Evolutionary conservation across 2,329 filamentous ascomycete genomes (phyloP).

Genomic region (Ophiobolus disseminans): DNA sequence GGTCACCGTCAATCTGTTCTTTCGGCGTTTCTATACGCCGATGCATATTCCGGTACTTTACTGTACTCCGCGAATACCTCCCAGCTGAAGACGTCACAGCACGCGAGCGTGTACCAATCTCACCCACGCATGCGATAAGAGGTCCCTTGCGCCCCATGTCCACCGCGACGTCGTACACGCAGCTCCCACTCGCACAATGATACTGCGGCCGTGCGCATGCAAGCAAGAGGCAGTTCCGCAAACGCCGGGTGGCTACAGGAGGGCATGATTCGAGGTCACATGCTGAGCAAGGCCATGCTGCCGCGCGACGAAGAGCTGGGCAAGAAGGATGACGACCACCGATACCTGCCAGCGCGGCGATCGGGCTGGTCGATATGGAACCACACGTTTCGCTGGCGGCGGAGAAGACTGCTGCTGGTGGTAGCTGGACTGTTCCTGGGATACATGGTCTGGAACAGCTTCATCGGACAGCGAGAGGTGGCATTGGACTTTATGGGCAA

Average conservation of each 20-base stretch:
- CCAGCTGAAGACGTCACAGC: no score
- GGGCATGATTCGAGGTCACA: slow-evolving; percentile 33
- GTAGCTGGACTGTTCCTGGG: slow-evolving; percentile 56
- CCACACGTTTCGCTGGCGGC: slow-evolving; percentile 51
- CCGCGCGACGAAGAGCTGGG: slow-evolving; percentile 67
- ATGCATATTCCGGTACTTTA: neutral
- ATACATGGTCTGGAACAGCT: slow-evolving; percentile 66
- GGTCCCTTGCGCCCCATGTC: slow-evolving; percentile 29
- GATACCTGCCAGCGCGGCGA: slow-evolving; percentile 48
- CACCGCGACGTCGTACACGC: slow-evolving; percentile 5
- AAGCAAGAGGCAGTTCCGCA: slow-evolving; percentile 24
- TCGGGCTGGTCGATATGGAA: slow-evolving; percentile 30
- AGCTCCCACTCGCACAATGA: slow-evolving; percentile 29
- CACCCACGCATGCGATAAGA: slow-evolving; percentile 15
- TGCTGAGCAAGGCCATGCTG: slow-evolving; percentile 53
- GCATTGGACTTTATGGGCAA: no score
- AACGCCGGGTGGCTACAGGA: slow-evolving; percentile 38
- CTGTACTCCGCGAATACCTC: no score
- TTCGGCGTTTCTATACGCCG: neutral
- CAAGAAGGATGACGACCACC: slow-evolving; percentile 69
- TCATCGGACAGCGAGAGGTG: slow-evolving; percentile 2
- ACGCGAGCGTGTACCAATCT: neutral
- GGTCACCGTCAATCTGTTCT: neutral
- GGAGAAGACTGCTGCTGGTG: slow-evolving; percentile 56
- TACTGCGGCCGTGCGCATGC: slow-evolving; percentile 32